Conservation (phyloP, 306 rosid species). For the barrel medic (Medicago truncatula) region MtrunA17r5.0-ANR NC_053049.1:2425001-2425500, state of each 20-base stretch:
- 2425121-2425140: not conserved
- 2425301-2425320: no score
- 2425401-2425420: not conserved
- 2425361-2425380: not conserved
- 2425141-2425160: not conserved
- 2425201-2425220: not conserved
- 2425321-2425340: no score
- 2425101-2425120: not conserved
- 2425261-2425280: no score
- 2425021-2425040: not conserved
- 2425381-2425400: not conserved
- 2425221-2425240: no score
- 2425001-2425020: not conserved
- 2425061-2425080: not conserved
- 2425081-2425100: not conserved
- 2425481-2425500: slow-evolving; percentile 9
- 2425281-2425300: no score
- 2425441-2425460: slow-evolving; percentile 37
- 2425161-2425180: not conserved
- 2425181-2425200: not conserved
- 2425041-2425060: not conserved
- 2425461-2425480: not conserved
- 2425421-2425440: slow-evolving; percentile 17
- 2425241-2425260: no score
- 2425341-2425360: not conserved